These are phyloP conservation scores for Starmerella bacillaris DNA, from an alignment of 805 yeast species.

Conservation along the genomic window DNA sequence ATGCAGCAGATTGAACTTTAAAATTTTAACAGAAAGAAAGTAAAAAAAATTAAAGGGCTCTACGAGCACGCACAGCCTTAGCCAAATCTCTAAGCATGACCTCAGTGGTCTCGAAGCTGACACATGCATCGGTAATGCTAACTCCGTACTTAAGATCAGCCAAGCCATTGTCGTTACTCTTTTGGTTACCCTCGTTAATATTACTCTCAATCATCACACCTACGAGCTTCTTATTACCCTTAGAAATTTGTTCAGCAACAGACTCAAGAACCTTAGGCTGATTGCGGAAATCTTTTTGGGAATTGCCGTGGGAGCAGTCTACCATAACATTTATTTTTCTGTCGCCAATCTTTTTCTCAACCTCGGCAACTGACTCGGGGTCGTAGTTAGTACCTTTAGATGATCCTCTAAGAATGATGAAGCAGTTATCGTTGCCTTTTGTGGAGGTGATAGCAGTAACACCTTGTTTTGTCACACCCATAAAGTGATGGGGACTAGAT, in stretches of 20 bases:
- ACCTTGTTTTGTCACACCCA: constrained; percentile 96
- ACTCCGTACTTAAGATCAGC: constrained; percentile 73
- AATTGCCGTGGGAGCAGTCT: constrained; percentile 96
- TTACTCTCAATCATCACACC: constrained; percentile 95
- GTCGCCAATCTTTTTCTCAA: constrained; percentile 46
- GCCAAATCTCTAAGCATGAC: constrained; percentile 63
- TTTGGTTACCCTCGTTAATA: constrained; percentile 80
- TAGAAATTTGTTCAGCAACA: constrained; percentile 64
- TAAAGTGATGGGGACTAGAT: constrained; percentile 77
- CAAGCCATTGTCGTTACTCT: constrained; percentile 41
- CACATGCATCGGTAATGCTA: constrained; percentile 94
- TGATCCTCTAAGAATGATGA: constrained; percentile 92
- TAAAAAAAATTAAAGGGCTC: no score
- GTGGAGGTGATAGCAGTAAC: constrained; percentile 92
- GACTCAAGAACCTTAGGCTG: constrained; percentile 81
- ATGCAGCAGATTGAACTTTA: no score
- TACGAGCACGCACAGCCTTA: constrained; percentile 63
- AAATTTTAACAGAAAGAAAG: no score
- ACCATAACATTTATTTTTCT: constrained; percentile 50
- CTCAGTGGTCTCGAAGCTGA: constrained; percentile 77
- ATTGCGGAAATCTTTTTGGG: constrained; percentile 80
- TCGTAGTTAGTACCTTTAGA: constrained; percentile 86
- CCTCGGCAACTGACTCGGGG: constrained; percentile 53
- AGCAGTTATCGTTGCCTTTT: constrained; percentile 86
- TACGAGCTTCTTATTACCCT: constrained; percentile 62